phyloP scores from a whole-genome alignment of 1,284 basidiomycete genomes.

The Athelia psychrophila region DNA sequence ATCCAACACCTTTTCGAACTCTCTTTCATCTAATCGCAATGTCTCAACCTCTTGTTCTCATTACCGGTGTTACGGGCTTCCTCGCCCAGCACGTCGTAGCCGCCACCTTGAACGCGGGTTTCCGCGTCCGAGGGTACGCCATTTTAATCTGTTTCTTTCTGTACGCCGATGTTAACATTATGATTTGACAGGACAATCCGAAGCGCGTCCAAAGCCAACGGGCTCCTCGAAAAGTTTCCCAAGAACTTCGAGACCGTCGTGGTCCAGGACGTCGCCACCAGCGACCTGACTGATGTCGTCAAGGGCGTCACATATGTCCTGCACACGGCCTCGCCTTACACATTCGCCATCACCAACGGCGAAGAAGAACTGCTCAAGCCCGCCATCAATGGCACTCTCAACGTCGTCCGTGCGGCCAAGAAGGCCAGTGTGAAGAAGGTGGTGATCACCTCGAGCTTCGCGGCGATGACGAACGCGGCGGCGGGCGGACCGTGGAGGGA shows the following conservation, averaged over 20 bases:
- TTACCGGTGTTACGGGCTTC: slow-evolving; percentile 2
- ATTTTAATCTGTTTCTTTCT: not conserved
- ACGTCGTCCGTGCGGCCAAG: not conserved
- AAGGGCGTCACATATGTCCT: not conserved
- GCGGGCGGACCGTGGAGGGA: not conserved
- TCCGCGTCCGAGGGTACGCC: slow-evolving; percentile 3
- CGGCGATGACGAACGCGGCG: not conserved
- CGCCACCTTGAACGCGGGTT: slow-evolving; percentile 1
- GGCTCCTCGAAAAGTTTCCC: not conserved
- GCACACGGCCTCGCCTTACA: not conserved
- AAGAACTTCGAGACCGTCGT: not conserved
- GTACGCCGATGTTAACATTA: not conserved
- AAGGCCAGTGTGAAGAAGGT: not conserved
- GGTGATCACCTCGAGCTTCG: not conserved
- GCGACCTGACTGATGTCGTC: not conserved
- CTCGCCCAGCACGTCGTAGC: not conserved
- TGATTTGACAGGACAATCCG: not conserved
- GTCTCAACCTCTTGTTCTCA: not conserved
- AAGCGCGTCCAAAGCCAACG: not conserved
- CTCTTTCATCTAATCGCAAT: no score
- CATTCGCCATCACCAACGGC: not conserved
- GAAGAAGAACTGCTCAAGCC: not conserved
- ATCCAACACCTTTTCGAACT: no score
- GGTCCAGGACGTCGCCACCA: not conserved
- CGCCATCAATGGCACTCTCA: not conserved